A percentile compares a stretch with the other conserved stretches of the same genome.
Evolutionary conservation across 2,329 filamentous ascomycete species (phyloP).

Genomic region (Colletotrichum sp.): DNA sequence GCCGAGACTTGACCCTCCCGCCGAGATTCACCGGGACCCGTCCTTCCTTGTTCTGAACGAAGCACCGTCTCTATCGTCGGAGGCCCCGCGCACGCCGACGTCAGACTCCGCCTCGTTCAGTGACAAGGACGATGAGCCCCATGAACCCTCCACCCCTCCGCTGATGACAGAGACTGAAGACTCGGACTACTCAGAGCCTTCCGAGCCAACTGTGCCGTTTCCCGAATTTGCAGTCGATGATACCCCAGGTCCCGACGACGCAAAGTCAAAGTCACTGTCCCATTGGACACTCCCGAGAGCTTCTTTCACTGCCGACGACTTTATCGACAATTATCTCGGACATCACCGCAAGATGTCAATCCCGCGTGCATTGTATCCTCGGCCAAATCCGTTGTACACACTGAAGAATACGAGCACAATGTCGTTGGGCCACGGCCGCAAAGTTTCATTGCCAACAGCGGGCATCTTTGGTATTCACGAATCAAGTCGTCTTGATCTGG

Average conservation of each 20-base stretch:
- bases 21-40: not conserved
- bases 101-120: slow-evolving; percentile 10
- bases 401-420: not conserved
- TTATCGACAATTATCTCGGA: not conserved
- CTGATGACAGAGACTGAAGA: slow-evolving; percentile 19
- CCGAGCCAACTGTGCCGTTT: slow-evolving; percentile 4
- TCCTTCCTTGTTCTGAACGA: not conserved
- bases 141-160: slow-evolving; percentile 5
- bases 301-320: slow-evolving; percentile 8
- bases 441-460: slow-evolving; percentile 24
- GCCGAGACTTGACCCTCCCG: not conserved
- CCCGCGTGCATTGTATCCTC: slow-evolving; percentile 4
- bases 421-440: slow-evolving; percentile 17
- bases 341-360: slow-evolving; percentile 3
- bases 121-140: not conserved
- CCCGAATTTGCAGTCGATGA: not conserved
- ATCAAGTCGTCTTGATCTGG: slow-evolving; percentile 10
- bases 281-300: slow-evolving; percentile 2
- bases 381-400: slow-evolving; percentile 4
- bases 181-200: slow-evolving; percentile 17
- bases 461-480: slow-evolving; percentile 24
- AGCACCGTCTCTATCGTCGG: not conserved
- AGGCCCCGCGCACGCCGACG: not conserved
- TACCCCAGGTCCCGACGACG: not conserved
- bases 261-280: slow-evolving; percentile 4